Evolutionary conservation across 495 filamentous ascomycete species (phyloP), one percentile per base, ranked within the genome.

Genomic region (Talaromyces ruber): DNA sequence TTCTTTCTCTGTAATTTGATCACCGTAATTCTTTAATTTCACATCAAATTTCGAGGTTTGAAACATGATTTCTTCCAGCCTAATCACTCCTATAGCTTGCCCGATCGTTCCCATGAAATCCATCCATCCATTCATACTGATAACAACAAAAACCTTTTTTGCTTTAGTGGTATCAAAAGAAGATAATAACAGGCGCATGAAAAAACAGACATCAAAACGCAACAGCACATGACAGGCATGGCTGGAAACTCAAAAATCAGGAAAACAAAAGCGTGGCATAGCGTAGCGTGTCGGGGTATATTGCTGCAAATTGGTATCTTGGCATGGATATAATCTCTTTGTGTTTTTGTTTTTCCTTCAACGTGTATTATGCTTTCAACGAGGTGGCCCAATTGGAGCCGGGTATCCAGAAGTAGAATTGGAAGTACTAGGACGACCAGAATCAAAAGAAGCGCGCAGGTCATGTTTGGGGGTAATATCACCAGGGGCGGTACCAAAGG

Each of bases 351-450:
- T 50, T 45, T 60, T 60, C 25, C 43, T 51, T 60, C 59, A 57
- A 57, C n/a, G 18, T 34, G 29, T 57, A 30, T 57, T 30, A 57
- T 79, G 65, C 64, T 65, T 76, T 80, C 86, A 91, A 87, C 88
- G 88, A 79, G 86, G 90, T 83, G 88, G 87, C 79, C 88, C 89
- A 79, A 89, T 88, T 29, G 89, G 89, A 81, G 86, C 89, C 83
- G 89, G 89, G 89, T 92, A 92, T 91, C 88, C 88, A 85, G 88
- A 91, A 87, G 85, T 88, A 81, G 91, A 95, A 89, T 94, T 90
- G 81, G 90, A 93, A 79, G 91, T 95, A 69, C 88, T 90, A 71
- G 91, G 91, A 66, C 91, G 90, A 80, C 91, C 91, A 82, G 89
- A 92, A 74, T 95, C 91, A 74, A 87, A 88, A 73, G 90, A 93